Evolutionary conservation across 1,284 basidiomycete genomes (phyloP), one percentile per base, ranked within the genome.

Genomic region (Leccinum solheimii): DNA sequence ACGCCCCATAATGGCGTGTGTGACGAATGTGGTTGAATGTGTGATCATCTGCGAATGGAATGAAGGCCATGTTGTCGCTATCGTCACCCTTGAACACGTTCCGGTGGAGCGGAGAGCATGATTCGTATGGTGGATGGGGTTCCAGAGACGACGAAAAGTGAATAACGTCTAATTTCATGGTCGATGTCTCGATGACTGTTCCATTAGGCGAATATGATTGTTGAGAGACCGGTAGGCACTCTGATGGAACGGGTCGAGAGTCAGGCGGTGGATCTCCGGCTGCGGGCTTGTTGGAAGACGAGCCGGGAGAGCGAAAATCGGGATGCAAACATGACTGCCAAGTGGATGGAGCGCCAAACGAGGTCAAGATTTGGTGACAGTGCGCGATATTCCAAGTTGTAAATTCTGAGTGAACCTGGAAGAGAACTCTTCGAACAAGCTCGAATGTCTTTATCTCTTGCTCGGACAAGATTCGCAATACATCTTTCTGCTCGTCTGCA

Each of bases 31-130:
- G 72, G 58, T 83, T 64, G 64, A 88, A 88, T 0, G 53, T 64
- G 3, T 77, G 75, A 51, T 87, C 85, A 64, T 88, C 86, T 1
- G 81, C 76, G 56, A 81, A 81, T 1, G 86, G 86, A n/a, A 86
- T 71, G 68, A 87, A 88, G 1, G 77, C 77, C 77, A 87, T 79
- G 32, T 76, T 72, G 63, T 79, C 74, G 5, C 81, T 72, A 61
- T 89, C 87, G 64, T 88, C 86, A 4, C 85, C 86, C 21, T 76
- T 76, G 58, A 80, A 77, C 13, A 84, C 74, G 61, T 76, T 85
- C 50, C 77, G 75, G 8, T 67, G 66, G 5, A 77, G 68, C 1
- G 85, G 83, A 2, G 84, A 75, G 66, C 83, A 85, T 1, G 78
- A 76, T 64, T 86, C 83, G 66, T 87, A 87, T 10, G 68, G 62